Evolutionary conservation across 2,329 filamentous ascomycete species (phyloP), one percentile per base, ranked within the genome.

Genomic region (Dothideomycetes sp.): DNA sequence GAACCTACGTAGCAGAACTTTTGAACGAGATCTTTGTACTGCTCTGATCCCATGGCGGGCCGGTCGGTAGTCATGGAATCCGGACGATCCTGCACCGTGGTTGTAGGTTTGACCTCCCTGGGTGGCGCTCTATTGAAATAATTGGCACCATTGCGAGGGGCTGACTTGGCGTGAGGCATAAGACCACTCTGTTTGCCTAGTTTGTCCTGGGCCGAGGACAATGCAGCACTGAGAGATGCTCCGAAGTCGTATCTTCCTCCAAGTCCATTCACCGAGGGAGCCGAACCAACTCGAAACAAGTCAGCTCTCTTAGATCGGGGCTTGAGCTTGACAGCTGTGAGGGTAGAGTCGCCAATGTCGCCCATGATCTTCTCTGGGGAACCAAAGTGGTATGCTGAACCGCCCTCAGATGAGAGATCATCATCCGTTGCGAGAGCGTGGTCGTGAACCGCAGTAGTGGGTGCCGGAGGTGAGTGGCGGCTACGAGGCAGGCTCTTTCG

Each of bases 1-100:
- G 73, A 73, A 94, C 89, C 79, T 89, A 95, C 89, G 77, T 96
- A 98, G 74, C 91, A 98, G 73, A 94, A 98, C 70, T 94, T 95
- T 70, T 94, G 88, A 62, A 98, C 83, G 49, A 98, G 75, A 65
- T 98, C 91, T 65, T 93, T 85, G 61, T 98, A 96, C 44, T 89
- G 88, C 45, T 85, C 79, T 48, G 87, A 93, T 45, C 88, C 77
- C 49, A 94, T 80, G 54, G 75, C 71, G 33, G 79, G 79, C 55
- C 81, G 77, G 54, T 75, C 73, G 30, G 71, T 68, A 11, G 72
- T 65, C 51, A 68, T 70, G 58, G 55, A 73, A 68, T 64, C 73
- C 55, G 62, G 75, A 39, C 70, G 51, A 43, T 56, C 53, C 11
- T n/a, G n/a, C n/a, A n/a, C n/a, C n/a, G 45, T 19, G 16, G 17